Percentiles rank a stretch among this genome's conserved stretches.
These are phyloP conservation scores for Mycotypha africana DNA, from an alignment of 371 early-diverging fungal species.

Conservation along the genomic window DNA sequence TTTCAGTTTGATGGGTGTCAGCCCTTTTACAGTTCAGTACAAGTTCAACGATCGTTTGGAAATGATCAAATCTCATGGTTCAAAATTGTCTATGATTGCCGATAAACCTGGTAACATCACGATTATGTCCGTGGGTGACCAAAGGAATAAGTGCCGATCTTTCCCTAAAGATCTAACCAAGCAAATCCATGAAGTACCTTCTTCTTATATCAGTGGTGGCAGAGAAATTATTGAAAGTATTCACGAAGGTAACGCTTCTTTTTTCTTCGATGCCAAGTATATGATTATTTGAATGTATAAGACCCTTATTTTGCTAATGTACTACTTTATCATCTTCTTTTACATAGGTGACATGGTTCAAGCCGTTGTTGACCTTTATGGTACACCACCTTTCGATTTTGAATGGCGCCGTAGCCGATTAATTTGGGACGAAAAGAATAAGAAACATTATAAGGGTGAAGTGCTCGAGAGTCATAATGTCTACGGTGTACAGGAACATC, in stretches of 20 bases:
- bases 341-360: slow-evolving; percentile 42
- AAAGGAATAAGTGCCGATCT: slow-evolving; percentile 45
- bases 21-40: slow-evolving; percentile 38
- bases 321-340: background rate
- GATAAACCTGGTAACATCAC: slow-evolving; percentile 53
- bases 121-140: slow-evolving; percentile 46
- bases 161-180: slow-evolving; percentile 34
- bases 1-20: slow-evolving; percentile 36
- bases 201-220: slow-evolving; percentile 45
- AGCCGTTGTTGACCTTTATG: slow-evolving; percentile 40
- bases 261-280: background rate
- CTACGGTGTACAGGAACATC: slow-evolving; percentile 30
- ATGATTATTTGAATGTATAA: background rate
- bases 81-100: slow-evolving; percentile 35
- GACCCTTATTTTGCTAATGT: background rate
- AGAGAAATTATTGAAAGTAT: slow-evolving; percentile 44
- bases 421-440: slow-evolving; percentile 30
- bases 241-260: slow-evolving; percentile 34
- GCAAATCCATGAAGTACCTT: slow-evolving; percentile 40
- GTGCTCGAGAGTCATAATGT: slow-evolving; percentile 44
- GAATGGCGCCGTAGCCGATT: slow-evolving; percentile 46
- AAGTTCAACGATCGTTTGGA: slow-evolving; percentile 33
- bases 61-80: slow-evolving; percentile 23
- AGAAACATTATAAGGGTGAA: slow-evolving; percentile 37
- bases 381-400: slow-evolving; percentile 51